Base-by-base conservation (phyloP, 345 rosid species). In the Camelina neglecta region DNA sequence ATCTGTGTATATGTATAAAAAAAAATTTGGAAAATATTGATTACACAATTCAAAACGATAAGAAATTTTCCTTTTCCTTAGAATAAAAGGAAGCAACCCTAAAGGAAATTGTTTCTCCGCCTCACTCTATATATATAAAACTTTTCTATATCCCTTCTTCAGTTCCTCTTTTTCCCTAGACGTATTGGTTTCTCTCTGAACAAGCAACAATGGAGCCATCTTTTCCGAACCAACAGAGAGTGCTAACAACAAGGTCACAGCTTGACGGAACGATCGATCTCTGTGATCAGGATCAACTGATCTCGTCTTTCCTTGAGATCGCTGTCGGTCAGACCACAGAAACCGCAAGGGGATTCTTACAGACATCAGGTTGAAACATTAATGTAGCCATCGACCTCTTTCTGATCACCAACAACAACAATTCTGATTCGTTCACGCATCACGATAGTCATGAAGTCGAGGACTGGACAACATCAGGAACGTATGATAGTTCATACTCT, bases 231-330 rank as follows among this genome's bases (percentile, higher is more conserved):
- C 36, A 42, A 21, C 11, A 4, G 18, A 41, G 3, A 21, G 36
- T 24, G 4, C 24, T 24, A 24, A 26, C 21, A 44, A 63, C 54
- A 24, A 63, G 8, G 4, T 1, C 4, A 11, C 8, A 26, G 15
- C 51, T 61, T 50, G 29, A 72, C 20, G 42, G 51, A 61, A 60
- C 7, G n/a, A 38, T 72, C 15, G n/a, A n/a, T n/a, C 20, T 61
- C 60, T 24, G 51, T 16, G 39, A 47, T 9, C 6, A 60, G 39
- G 39, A 73, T 55, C 57, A 55, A 66, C 44, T 58, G 0, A 58
- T 74, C 51, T 58, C 73, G 2, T 47, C 60, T 74, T 74, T 74
- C 24, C 66, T 66, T 12, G 73, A 75, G 24, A 60, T 75, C 67
- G 67, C 60, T 24, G 35, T 75, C 11, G 73, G 23, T 38, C 61